phyloP scores from a whole-genome alignment of 345 rosid species.

The Eucalyptus erythrocorys region DNA sequence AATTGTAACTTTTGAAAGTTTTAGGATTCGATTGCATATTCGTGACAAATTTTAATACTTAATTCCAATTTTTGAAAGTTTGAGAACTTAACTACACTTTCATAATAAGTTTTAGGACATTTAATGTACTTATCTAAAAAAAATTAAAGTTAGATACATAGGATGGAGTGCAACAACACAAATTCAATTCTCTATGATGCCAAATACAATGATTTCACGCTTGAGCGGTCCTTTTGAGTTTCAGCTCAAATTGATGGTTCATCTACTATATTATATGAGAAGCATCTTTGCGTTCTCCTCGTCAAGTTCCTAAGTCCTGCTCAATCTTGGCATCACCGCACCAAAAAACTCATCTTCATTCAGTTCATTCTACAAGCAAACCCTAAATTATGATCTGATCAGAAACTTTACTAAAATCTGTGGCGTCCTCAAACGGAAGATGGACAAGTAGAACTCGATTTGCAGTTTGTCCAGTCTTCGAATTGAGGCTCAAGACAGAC shows the following conservation, averaged over 20 bases:
- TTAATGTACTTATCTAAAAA: too few species aligned
- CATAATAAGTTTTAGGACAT: too few species aligned
- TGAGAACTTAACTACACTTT: too few species aligned
- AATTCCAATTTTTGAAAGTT: too few species aligned
- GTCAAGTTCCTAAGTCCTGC: not conserved
- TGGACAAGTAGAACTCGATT: not conserved
- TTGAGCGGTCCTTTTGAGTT: not conserved
- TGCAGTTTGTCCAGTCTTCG: not conserved
- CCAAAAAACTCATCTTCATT: not conserved
- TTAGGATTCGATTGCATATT: rapidly evolving
- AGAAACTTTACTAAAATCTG: not conserved
- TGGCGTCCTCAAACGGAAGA: not conserved
- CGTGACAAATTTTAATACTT: too few species aligned
- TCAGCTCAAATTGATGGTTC: not conserved
- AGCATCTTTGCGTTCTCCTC: not conserved
- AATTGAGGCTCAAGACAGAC: not conserved
- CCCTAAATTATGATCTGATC: not conserved
- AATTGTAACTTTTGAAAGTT: too few species aligned
- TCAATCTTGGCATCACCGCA: not conserved
- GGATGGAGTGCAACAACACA: not conserved
- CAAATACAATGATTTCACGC: not conserved
- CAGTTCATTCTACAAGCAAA: not conserved
- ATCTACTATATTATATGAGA: not conserved
- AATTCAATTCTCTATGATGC: not conserved
- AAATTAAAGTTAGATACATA: not conserved